phyloP scores from a whole-genome alignment of 768 basidiomycete genomes.

The Leccinum boreale region DNA sequence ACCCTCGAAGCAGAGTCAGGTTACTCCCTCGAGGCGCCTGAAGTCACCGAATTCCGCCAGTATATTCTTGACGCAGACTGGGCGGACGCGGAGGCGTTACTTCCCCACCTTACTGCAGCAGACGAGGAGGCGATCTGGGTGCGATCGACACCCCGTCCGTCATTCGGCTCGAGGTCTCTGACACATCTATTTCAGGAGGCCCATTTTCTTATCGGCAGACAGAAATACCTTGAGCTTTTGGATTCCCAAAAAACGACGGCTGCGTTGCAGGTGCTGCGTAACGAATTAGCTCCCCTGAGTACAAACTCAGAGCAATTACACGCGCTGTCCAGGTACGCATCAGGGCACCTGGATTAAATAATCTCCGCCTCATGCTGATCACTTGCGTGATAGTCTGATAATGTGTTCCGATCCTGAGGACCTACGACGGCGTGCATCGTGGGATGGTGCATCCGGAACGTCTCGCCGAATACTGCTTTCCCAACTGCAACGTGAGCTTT shows the following conservation, averaged over 20 bases:
- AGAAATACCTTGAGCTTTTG: constrained; percentile 93
- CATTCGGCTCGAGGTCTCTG: constrained; percentile 11
- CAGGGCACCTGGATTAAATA: too few species aligned
- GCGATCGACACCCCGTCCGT: constrained; percentile 27
- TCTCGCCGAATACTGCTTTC: constrained; percentile 70
- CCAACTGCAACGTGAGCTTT: constrained; percentile 72
- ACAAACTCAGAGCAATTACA: constrained; percentile 22
- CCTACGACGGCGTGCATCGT: constrained; percentile 71
- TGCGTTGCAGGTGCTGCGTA: constrained; percentile 82
- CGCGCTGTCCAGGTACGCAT: too few species aligned
- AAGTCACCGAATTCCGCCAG: constrained; percentile 77
- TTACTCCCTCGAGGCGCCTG: constrained; percentile 74
- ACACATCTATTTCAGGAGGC: constrained; percentile 54
- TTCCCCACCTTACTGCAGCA: constrained; percentile 65
- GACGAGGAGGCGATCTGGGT: constrained; percentile 72
- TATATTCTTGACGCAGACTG: constrained; percentile 80
- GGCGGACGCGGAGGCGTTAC: constrained; percentile 69
- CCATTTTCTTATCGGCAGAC: constrained; percentile 84
- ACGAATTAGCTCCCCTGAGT: constrained; percentile 82
- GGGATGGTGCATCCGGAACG: constrained; percentile 84
- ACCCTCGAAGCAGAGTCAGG: constrained; percentile 92
- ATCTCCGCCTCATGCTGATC: too few species aligned
- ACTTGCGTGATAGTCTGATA: too few species aligned
- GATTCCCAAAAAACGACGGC: constrained; percentile 76
- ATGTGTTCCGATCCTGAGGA: constrained; percentile 58